Percentiles rank a stretch among this genome's conserved stretches.
These are phyloP conservation scores for Nakazawaea pomicola DNA, from an alignment of 805 yeast genomes.

Conservation along the genomic window DNA sequence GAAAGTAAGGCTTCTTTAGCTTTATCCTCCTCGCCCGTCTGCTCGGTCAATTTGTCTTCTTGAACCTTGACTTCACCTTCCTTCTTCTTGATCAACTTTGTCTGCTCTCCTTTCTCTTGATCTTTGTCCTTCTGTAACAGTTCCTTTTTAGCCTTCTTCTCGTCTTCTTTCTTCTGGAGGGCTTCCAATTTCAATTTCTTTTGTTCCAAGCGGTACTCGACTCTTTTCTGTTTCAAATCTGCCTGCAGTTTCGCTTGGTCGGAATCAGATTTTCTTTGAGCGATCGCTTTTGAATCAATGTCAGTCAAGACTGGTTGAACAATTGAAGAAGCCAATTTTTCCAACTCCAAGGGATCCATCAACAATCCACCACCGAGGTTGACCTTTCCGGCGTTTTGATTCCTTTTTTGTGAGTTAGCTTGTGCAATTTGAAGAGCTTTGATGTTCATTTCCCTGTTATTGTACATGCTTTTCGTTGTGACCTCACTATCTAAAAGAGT, in stretches of 20 bases:
- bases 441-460: slow-evolving; percentile 41
- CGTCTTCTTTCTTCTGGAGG: slow-evolving; percentile 26
- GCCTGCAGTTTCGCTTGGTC: slow-evolving; percentile 33
- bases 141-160: slow-evolving; percentile 34
- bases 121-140: slow-evolving; percentile 46
- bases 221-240: slow-evolving; percentile 33
- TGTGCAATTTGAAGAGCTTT: slow-evolving; percentile 77
- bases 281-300: slow-evolving; percentile 61
- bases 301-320: slow-evolving; percentile 82
- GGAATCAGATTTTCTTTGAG: slow-evolving; percentile 58
- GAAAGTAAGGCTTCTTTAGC: slow-evolving; percentile 35
- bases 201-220: slow-evolving; percentile 28
- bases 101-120: slow-evolving; percentile 39
- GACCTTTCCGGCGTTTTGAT: slow-evolving; percentile 47
- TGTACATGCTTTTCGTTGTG: slow-evolving; percentile 20
- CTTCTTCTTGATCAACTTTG: slow-evolving; percentile 32
- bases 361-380: slow-evolving; percentile 86
- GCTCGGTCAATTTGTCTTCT: slow-evolving; percentile 35
- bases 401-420: slow-evolving; percentile 54
- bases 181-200: slow-evolving; percentile 32
- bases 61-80: slow-evolving; percentile 36
- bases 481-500: slow-evolving; percentile 21
- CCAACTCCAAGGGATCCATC: slow-evolving; percentile 71
- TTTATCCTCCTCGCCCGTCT: slow-evolving; percentile 33
- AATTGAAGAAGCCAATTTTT: slow-evolving; percentile 69